A percentile compares a stretch with the other conserved stretches of the same genome.
phyloP scores from a whole-genome alignment of 495 filamentous ascomycete species.

The Sabuloglossum arenarium region DNA sequence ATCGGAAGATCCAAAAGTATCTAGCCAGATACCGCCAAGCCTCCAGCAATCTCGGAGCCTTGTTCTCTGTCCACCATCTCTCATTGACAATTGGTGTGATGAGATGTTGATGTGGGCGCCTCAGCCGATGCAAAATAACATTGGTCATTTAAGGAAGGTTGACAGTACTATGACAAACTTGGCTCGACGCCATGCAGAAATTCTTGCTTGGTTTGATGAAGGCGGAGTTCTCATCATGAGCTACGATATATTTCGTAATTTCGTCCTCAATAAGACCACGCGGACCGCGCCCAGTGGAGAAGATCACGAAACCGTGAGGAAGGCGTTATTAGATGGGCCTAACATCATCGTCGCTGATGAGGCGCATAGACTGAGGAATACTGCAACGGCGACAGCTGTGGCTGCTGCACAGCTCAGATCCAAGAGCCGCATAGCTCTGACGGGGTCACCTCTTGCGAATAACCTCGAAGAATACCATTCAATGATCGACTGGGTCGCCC shows the following conservation, averaged over 20 bases:
- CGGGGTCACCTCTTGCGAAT: conserved; percentile 72
- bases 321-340: conserved; percentile 34
- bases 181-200: conserved; percentile 17
- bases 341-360: conserved; percentile 77
- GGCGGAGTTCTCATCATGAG: conserved; percentile 62
- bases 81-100: conserved; percentile 69
- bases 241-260: conserved; percentile 41
- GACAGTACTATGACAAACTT: conserved; percentile 10
- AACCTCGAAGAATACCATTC: conserved; percentile 62
- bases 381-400: conserved; percentile 24
- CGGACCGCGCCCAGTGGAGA: conserved; percentile 10
- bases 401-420: conserved; percentile 38
- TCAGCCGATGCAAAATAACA: conserved; percentile 8
- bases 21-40: conserved; percentile 40
- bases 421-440: conserved; percentile 60
- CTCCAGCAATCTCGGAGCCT: conserved; percentile 43
- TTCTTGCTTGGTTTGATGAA: conserved; percentile 36
- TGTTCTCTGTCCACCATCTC: conserved; percentile 50
- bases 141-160: conserved; percentile 34
- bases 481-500: conserved; percentile 78
- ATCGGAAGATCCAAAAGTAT: conserved; percentile 33
- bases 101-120: conserved; percentile 56
- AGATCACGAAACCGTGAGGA: conserved; percentile 19
- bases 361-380: conserved; percentile 62
- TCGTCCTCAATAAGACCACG: conserved; percentile 19